Base-by-base conservation (phyloP, 192 early-diverging fungal species). In the Umbelopsis sp. region DNA sequence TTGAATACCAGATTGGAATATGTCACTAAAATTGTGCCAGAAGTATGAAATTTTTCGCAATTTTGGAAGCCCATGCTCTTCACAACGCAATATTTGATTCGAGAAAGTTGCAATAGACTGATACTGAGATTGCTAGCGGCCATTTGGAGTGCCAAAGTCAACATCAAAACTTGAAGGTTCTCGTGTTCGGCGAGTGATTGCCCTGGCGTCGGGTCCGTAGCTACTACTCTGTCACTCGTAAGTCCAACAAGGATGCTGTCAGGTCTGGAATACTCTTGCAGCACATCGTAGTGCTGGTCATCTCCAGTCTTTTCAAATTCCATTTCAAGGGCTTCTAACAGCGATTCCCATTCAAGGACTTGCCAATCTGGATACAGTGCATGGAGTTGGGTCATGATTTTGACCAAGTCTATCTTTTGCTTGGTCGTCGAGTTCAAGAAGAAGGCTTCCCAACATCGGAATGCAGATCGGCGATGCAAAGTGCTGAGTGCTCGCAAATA, bases 371-470 rank as follows among this genome's bases (percentile, higher is more conserved):
- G 87, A 62, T 86, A 88, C 38, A 82, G 52, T 4, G 81, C 81
- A 66, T 88, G 82, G 0, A 88, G 68, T 21, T 80, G 80, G n/a
- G 81, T 77, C 87, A 88, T 88, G 24, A 85, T 66, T 62, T 81
- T 83, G 25, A 83, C 62, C 0, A 84, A 56, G 1, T 75, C 54
- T 12, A 77, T 77, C 31, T 75, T 77, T 52, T 81, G 66, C n/a
- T 79, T 68, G 11, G 73, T 73, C 3, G 73, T 54, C 2, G 83
- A 80, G 2, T 62, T 56, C 26, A 82, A 49, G 67, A 88, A 88
- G 70, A 85, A 79, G 16, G 79, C 79, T 65, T 88, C 85, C 87
- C 87, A 88, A 11, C 85, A 83, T 54, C 85, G 82, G 43, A 88
- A 78, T 0, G 85, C 84, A 34, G 84, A 80, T 34, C 74, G 51